Evolutionary conservation across 192 early-diverging fungal species (phyloP), one percentile per base, ranked within the genome.

Genomic region (Coemansia sp.): DNA sequence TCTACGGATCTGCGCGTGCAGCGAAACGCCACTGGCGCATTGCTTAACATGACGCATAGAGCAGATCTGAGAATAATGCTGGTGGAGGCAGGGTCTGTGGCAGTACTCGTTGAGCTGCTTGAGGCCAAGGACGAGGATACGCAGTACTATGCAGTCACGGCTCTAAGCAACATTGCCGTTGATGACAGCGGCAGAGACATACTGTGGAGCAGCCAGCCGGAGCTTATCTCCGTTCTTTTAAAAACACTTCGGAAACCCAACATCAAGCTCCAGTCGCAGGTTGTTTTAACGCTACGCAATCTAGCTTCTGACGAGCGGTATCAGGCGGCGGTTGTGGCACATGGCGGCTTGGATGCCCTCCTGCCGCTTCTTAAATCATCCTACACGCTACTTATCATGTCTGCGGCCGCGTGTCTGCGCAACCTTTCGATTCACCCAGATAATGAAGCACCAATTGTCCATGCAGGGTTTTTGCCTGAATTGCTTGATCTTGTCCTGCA

Each of bases 21-120:
- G 75, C 81, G 94, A 44, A 96, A 96, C 72, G 93, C 94, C 5
- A 91, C 92, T 10, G 94, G 94, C 26, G 94, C 94, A 19, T 81
- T 96, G 37, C 79, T 96, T 48, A 96, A 96, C 70, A 92, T 96
- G 92, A 95, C 94, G 41, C 93, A 96, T 73, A 85, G 90, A 11
- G 85, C 87, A 18, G 91, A 92, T 61, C 91, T 91, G 64, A 84
- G 92, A 61, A 70, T 84, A 57, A 85, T 89, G 74, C 74, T 93
- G 21, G 89, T 92, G 11, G 87, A 87, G 40, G 89, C 91, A 18
- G 89, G 90, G 13, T 91, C 93, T 3, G 85, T 93, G 32, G 89
- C 94, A 21, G 87, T 89, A 11, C 79, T 94, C 21, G 91, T 91
- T 23, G 81, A 77, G 37, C 81, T 95, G n/a, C 75, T 95, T 16